Evolutionary conservation across 805 yeast species (phyloP).

Genomic region (Saccharomycopsis fodiens): DNA sequence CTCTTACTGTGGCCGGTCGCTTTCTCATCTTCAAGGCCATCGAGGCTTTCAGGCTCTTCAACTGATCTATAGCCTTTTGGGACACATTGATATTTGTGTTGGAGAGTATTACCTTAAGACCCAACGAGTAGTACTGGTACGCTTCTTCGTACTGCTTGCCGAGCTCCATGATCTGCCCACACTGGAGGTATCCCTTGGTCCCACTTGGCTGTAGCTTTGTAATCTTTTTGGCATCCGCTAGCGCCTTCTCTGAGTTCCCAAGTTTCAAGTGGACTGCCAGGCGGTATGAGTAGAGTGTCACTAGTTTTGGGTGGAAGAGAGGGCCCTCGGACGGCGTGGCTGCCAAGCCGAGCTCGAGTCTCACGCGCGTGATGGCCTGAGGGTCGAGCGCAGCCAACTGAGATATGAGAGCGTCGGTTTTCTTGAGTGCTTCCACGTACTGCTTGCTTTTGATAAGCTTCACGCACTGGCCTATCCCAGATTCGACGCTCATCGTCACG

Average conservation of each 20-base stretch:
- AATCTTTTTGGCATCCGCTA: conserved; percentile 15
- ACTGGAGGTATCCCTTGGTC: conserved; percentile 16
- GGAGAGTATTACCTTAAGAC: conserved; percentile 4
- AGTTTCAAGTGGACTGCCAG: conserved; percentile 24
- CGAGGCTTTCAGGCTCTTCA: neutral
- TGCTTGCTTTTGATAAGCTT: conserved; percentile 5
- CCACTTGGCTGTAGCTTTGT: conserved; percentile 15
- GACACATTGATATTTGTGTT: conserved; percentile 9
- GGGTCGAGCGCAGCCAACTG: neutral
- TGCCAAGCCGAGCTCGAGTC: conserved; percentile 12
- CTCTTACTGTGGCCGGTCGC: neutral
- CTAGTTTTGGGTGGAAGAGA: conserved; percentile 15
- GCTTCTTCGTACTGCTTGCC: conserved; percentile 5
- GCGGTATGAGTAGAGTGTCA: conserved; percentile 9
- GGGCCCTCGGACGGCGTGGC: conserved; percentile 4
- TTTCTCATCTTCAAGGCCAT: neutral
- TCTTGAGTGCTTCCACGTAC: conserved; percentile 1
- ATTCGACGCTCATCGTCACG: neutral
- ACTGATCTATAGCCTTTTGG: conserved; percentile 2
- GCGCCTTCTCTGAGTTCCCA: conserved; percentile 21
- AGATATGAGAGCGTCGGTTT: neutral
- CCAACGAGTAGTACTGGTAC: conserved; percentile 5
- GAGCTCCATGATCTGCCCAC: conserved; percentile 11
- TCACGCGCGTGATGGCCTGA: conserved; percentile 6
- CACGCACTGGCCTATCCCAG: neutral